Evolutionary conservation across 129 eudicot species (phyloP).

Genomic region (Mikania micrantha): DNA sequence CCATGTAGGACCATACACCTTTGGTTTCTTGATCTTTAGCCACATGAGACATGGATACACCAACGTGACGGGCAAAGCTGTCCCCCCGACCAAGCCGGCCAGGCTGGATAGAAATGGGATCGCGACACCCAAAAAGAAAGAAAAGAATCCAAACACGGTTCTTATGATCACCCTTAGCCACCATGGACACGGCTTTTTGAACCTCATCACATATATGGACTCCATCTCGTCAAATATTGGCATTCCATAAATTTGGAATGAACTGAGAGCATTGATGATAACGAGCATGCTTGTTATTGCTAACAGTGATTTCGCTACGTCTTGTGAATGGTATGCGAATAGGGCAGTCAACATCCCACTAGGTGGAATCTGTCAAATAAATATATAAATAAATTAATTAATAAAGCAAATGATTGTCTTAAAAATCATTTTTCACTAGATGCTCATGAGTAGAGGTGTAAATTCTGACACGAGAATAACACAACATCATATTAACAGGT

Average conservation of each 20-base stretch:
- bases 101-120: constrained; percentile 40
- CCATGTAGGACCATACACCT: constrained; percentile 31
- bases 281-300: constrained; percentile 36
- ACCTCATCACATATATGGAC: constrained; percentile 29
- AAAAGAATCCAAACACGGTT: constrained; percentile 30
- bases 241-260: constrained; percentile 59
- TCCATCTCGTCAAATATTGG: constrained; percentile 47
- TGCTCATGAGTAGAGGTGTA: too few relatives aligned
- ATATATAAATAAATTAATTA: too few relatives aligned
- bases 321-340: constrained; percentile 33
- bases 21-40: constrained; percentile 47
- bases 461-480: too few relatives aligned
- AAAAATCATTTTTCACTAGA: not conserved
- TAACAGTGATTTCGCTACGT: constrained; percentile 24
- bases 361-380: constrained; percentile 35
- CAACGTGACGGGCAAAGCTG: constrained; percentile 42
- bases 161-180: constrained; percentile 47
- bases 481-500: too few relatives aligned
- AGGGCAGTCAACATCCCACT: constrained; percentile 45
- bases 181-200: constrained; percentile 41
- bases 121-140: constrained; percentile 44
- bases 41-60: constrained; percentile 61
- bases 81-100: constrained; percentile 48
- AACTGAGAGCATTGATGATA: constrained; percentile 37
- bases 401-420: not conserved